A percentile compares a stretch with the other conserved stretches of the same genome.
These are phyloP conservation scores for Debaryomyces prosopidis DNA, from an alignment of 805 yeast genomes.

Conservation along the genomic window DNA sequence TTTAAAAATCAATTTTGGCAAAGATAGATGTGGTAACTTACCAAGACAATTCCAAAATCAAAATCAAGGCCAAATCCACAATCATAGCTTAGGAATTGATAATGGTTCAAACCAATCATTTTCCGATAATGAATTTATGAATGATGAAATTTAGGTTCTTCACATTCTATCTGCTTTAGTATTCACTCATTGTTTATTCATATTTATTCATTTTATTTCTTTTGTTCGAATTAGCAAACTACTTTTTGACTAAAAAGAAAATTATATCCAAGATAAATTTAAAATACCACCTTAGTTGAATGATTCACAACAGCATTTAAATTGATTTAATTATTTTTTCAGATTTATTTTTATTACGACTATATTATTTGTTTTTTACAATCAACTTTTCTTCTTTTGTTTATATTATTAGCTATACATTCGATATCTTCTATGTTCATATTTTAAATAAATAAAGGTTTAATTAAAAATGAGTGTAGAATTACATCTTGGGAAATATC, in stretches of 20 bases:
- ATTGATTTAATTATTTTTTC: no score
- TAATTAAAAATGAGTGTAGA: background rate
- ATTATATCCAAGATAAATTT: no score
- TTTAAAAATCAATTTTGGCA: slow-evolving; percentile 87
- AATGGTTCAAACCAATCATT: slow-evolving; percentile 19
- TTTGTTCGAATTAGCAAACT: background rate
- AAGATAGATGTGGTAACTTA: slow-evolving; percentile 92
- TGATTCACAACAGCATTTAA: no score
- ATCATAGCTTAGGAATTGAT: slow-evolving; percentile 10
- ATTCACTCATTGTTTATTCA: background rate
- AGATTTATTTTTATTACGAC: background rate
- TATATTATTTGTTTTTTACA: slow-evolving; percentile 3
- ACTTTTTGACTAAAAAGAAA: no score
- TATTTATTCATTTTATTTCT: background rate
- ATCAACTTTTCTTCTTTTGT: slow-evolving; percentile 6
- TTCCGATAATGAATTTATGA: slow-evolving; percentile 22
- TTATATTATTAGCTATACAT: slow-evolving; percentile 6
- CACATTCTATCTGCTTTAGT: background rate
- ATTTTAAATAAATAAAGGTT: background rate
- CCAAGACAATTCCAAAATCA: slow-evolving; percentile 69
- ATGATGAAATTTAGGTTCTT: slow-evolving; percentile 15
- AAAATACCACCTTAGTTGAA: no score
- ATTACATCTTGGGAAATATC: slow-evolving; percentile 35
- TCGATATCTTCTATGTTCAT: background rate
- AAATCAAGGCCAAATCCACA: slow-evolving; percentile 7